These are phyloP conservation scores for Candida palmyrensis DNA, from an alignment of 805 yeast species.

Conservation along the genomic window DNA sequence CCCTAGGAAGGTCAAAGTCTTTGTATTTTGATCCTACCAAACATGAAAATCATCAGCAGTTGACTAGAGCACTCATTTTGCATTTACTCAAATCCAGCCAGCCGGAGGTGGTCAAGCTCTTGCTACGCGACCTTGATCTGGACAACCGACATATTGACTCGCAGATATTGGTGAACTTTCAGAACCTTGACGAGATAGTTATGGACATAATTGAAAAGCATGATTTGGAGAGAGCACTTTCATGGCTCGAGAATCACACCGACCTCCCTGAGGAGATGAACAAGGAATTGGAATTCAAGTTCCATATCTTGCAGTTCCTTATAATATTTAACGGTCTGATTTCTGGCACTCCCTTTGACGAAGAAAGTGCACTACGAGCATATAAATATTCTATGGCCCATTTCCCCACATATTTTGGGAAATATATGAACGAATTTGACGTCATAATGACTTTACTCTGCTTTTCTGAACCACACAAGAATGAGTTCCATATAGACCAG, in stretches of 20 bases:
- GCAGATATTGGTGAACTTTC: background rate
- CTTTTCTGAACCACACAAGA: conserved; percentile 12
- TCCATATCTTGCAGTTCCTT: conserved; percentile 35
- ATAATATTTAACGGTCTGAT: conserved; percentile 24
- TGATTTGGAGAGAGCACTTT: conserved; percentile 24
- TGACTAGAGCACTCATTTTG: conserved; percentile 31
- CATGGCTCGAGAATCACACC: conserved; percentile 24
- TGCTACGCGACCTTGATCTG: conserved; percentile 19
- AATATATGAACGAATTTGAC: conserved; percentile 27
- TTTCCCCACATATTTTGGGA: conserved; percentile 27
- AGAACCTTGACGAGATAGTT: conserved; percentile 14
- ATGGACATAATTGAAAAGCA: conserved; percentile 27
- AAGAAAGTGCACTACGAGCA: conserved; percentile 25
- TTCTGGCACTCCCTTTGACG: conserved; percentile 1
- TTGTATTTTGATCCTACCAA: no score
- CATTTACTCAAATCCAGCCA: conserved; percentile 39
- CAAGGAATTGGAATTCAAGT: conserved; percentile 32
- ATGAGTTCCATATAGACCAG: no score
- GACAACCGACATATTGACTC: no score
- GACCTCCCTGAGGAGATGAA: no score
- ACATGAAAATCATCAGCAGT: conserved; percentile 22
- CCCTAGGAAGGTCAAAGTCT: background rate
- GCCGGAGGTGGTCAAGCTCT: conserved; percentile 27
- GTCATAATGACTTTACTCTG: conserved; percentile 30
- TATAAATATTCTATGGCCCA: conserved; percentile 33